These are phyloP conservation scores for Babesia divergens DNA, from an alignment of 169 alveolate species.

Conservation along the genomic window DNA sequence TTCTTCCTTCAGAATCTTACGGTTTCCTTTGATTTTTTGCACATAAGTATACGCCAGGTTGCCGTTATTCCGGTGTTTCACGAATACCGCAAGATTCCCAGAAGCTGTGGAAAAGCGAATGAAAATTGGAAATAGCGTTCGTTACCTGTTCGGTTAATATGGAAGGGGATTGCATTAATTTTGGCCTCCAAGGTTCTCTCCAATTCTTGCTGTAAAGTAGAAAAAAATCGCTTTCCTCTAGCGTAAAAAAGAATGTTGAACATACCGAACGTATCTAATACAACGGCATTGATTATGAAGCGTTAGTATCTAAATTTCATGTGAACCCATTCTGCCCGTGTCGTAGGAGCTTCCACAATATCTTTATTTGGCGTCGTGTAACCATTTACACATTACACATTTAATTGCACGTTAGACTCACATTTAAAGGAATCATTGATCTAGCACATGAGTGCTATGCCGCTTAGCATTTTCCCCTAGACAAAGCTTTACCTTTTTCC, in stretches of 20 bases:
- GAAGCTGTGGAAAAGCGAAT: constrained; percentile 56
- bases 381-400: too few species aligned
- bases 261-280: too few species aligned
- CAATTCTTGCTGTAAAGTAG: constrained; percentile 23
- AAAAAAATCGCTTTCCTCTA: not conserved
- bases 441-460: too few species aligned
- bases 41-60: constrained; percentile 72
- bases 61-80: constrained; percentile 68
- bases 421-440: too few species aligned
- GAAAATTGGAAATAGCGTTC: not conserved
- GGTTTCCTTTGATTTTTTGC: constrained; percentile 71
- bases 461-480: too few species aligned
- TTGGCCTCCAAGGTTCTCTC: constrained; percentile 17
- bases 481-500: too few species aligned
- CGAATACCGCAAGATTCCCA: constrained; percentile 75
- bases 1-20: constrained; percentile 65
- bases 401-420: too few species aligned
- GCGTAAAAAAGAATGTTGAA: not conserved
- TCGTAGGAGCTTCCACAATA: too few species aligned
- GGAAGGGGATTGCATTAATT: constrained; percentile 66
- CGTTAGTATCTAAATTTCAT: too few species aligned
- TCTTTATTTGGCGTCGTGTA: too few species aligned
- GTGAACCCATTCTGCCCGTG: too few species aligned
- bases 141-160: constrained; percentile 72
- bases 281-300: too few species aligned